A percentile compares a stretch with the other conserved stretches of the same genome.
Evolutionary conservation across 768 basidiomycete species (phyloP).

Genomic region (Calocera cornea): DNA sequence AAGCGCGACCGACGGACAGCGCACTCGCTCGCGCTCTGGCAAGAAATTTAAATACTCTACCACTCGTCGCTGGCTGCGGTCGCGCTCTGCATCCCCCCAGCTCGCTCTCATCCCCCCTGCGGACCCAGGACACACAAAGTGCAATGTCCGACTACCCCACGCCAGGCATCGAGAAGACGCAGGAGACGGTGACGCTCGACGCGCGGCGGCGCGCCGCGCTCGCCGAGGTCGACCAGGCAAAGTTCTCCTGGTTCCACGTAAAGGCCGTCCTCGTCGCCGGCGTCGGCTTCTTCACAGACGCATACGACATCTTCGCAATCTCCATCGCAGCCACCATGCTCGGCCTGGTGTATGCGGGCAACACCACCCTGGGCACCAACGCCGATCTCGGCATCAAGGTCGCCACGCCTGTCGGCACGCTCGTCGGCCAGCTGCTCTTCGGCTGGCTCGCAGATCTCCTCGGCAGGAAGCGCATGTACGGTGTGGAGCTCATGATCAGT

Average conservation of each 20-base stretch:
- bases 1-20: too few species aligned
- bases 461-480: conserved; percentile 30
- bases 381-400: conserved; percentile 35
- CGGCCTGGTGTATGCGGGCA: conserved; percentile 13
- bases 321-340: conserved; percentile 32
- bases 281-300: conserved; percentile 14
- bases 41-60: too few species aligned
- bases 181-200: not conserved
- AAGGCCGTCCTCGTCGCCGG: conserved; percentile 38
- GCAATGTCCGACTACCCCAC: not conserved
- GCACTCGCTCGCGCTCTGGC: too few species aligned
- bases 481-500: conserved; percentile 25
- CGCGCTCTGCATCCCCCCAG: too few species aligned
- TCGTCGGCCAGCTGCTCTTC: conserved; percentile 26
- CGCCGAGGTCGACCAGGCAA: conserved; percentile 13
- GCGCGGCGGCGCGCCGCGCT: conserved; percentile 11
- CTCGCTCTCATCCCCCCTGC: not conserved
- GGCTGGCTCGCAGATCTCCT: conserved; percentile 26
- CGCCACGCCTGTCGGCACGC: conserved; percentile 26
- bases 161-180: not conserved
- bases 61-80: too few species aligned
- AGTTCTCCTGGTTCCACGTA: conserved; percentile 25
- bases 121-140: not conserved
- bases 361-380: conserved; percentile 23
- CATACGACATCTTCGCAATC: conserved; percentile 28